phyloP scores from a whole-genome alignment of 176 grass and related monocot species.

The Microstegium vimineum region DNA sequence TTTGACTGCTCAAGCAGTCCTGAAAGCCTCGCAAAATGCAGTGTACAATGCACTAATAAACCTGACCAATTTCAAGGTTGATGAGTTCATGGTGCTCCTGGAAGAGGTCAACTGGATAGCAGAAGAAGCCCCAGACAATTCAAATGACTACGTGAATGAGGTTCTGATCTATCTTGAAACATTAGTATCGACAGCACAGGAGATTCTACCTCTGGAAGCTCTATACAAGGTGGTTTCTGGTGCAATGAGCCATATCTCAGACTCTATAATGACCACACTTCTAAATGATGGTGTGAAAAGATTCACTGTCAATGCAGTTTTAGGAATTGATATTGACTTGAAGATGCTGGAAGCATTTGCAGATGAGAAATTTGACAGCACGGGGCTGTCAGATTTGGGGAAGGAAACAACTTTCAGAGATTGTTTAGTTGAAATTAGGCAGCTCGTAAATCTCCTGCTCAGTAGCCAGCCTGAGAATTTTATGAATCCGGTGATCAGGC shows the following conservation, averaged over 20 bases:
- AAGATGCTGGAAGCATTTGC: slow-evolving; percentile 73
- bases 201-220: slow-evolving; percentile 72
- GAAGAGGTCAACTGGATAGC: slow-evolving; percentile 69
- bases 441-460: slow-evolving; percentile 80
- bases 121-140: slow-evolving; percentile 67
- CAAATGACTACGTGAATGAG: slow-evolving; percentile 92
- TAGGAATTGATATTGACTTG: slow-evolving; percentile 77
- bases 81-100: slow-evolving; percentile 75
- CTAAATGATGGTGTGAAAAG: slow-evolving; percentile 76
- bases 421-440: slow-evolving; percentile 80
- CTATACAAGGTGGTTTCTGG: slow-evolving; percentile 76
- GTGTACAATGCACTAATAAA: slow-evolving; percentile 75
- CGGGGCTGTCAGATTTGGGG: slow-evolving; percentile 47
- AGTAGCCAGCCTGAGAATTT: slow-evolving; percentile 96
- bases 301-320: slow-evolving; percentile 75
- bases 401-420: slow-evolving; percentile 78
- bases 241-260: slow-evolving; percentile 70
- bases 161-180: slow-evolving; percentile 73
- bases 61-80: slow-evolving; percentile 73
- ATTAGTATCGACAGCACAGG: slow-evolving; percentile 56
- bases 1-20: slow-evolving; percentile 72
- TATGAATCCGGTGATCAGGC: slow-evolving; percentile 88
- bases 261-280: slow-evolving; percentile 76
- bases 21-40: slow-evolving; percentile 82
- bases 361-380: slow-evolving; percentile 74